A percentile compares a stretch with the other conserved stretches of the same genome.
phyloP scores from a whole-genome alignment of 1,284 basidiomycete species.

The Heterobasidion irregulare region DNA sequence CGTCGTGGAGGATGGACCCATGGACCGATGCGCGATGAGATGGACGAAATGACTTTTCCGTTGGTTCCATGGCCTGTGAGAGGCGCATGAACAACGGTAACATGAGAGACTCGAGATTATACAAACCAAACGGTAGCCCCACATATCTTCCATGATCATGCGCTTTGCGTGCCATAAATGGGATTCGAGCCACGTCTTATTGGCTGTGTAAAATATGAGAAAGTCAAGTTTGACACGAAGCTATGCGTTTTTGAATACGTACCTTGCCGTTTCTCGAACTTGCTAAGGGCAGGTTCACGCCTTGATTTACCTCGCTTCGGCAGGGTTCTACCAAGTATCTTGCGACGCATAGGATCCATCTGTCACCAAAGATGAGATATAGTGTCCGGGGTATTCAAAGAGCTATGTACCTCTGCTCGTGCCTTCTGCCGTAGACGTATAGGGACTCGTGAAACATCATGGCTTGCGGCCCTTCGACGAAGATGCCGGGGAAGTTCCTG shows the following conservation, averaged over 20 bases:
- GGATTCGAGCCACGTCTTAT: slow-evolving; percentile 88
- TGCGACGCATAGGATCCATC: slow-evolving; percentile 73
- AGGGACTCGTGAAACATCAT: slow-evolving; percentile 88
- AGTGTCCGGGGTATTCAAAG: background rate
- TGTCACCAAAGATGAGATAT: slow-evolving; percentile 20
- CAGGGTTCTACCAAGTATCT: slow-evolving; percentile 37
- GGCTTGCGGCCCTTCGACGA: slow-evolving; percentile 84
- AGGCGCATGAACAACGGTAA: background rate
- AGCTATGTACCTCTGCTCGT: slow-evolving; percentile 55
- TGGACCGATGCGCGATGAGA: slow-evolving; percentile 82
- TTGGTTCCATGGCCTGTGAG: slow-evolving; percentile 67
- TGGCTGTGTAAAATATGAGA: slow-evolving; percentile 31
- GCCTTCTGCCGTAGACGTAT: slow-evolving; percentile 72
- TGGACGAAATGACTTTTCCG: slow-evolving; percentile 83
- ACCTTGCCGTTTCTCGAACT: slow-evolving; percentile 65
- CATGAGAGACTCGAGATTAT: background rate
- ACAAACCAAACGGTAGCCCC: slow-evolving; percentile 78
- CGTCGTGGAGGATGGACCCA: slow-evolving; percentile 80
- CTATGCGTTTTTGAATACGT: slow-evolving; percentile 13
- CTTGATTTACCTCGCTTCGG: slow-evolving; percentile 54
- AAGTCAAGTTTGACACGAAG: background rate
- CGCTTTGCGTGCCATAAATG: slow-evolving; percentile 94
- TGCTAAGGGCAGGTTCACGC: slow-evolving; percentile 37
- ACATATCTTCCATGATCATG: slow-evolving; percentile 85
- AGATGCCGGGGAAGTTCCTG: slow-evolving; percentile 86